These are phyloP conservation scores for Neostapfia colusana DNA, from an alignment of 176 grass and related monocot genomes.

Conservation along the genomic window DNA sequence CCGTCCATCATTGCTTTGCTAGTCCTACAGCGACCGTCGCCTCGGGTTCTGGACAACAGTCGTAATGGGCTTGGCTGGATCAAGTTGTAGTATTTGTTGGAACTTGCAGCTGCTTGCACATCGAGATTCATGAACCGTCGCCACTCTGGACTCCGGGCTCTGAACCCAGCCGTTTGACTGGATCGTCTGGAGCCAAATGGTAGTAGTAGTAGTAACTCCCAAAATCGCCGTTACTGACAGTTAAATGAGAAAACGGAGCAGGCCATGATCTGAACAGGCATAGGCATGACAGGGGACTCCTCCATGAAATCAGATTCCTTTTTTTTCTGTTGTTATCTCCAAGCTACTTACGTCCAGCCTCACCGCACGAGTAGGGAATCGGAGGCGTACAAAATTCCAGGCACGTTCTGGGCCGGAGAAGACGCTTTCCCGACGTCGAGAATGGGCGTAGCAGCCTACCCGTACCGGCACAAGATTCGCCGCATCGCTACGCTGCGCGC, in stretches of 20 bases:
- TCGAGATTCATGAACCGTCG: background rate
- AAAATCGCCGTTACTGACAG: no score
- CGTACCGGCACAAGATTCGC: constrained; percentile 24
- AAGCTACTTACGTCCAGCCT: background rate
- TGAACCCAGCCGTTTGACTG: no score
- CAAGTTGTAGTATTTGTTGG: background rate
- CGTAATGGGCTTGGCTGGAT: no score
- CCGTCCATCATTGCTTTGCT: background rate
- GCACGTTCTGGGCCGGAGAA: background rate
- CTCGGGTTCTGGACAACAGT: background rate
- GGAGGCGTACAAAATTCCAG: background rate
- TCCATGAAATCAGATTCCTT: background rate
- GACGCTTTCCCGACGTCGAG: background rate
- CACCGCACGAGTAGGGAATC: background rate
- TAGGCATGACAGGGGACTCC: background rate
- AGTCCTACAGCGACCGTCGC: background rate
- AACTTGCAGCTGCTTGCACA: background rate
- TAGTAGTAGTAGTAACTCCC: no score
- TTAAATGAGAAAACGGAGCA: no score
- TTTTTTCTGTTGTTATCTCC: background rate
- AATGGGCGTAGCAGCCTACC: constrained; percentile 33
- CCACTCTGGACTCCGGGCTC: no score
- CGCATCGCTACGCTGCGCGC: background rate
- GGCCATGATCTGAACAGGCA: no score
- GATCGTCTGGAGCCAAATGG: no score